These are phyloP conservation scores for Aechmea fasciata DNA, from an alignment of 176 grass and related monocot genomes.

Conservation along the genomic window DNA sequence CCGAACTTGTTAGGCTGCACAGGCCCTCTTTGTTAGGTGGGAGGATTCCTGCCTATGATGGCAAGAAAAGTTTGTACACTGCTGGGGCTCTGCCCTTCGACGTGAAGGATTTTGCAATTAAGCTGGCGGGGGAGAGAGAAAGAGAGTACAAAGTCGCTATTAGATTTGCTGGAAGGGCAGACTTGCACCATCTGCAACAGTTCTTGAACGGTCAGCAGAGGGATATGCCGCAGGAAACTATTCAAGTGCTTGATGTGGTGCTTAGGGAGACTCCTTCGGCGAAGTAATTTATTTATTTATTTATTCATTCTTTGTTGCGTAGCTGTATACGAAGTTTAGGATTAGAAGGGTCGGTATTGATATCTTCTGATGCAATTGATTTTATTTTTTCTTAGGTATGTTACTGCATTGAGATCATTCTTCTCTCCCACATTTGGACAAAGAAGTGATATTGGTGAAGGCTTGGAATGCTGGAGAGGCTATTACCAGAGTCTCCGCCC, in stretches of 20 bases:
- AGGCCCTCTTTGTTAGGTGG: conserved; percentile 36
- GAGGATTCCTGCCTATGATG: conserved; percentile 72
- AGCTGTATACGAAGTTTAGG: background rate
- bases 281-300: conserved; percentile 26
- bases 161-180: conserved; percentile 44
- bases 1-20: conserved; percentile 49
- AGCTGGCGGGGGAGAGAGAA: conserved; percentile 43
- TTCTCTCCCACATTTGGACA: conserved; percentile 59
- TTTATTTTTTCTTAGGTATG: conserved; percentile 41
- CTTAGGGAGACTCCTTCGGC: conserved; percentile 61
- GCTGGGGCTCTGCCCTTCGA: conserved; percentile 74
- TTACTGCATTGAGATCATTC: conserved; percentile 61
- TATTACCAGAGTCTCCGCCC: conserved; percentile 89
- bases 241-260: conserved; percentile 87
- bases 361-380: background rate
- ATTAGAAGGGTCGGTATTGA: background rate
- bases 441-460: conserved; percentile 50
- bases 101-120: conserved; percentile 53
- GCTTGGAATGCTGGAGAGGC: conserved; percentile 82
- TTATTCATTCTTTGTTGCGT: background rate
- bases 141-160: conserved; percentile 71
- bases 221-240: conserved; percentile 75
- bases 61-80: conserved; percentile 79
- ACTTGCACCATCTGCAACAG: conserved; percentile 47
- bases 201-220: conserved; percentile 51